Evolutionary conservation across 495 filamentous ascomycete genomes (phyloP).

Genomic region (Staphylotrichum tortipilum): DNA sequence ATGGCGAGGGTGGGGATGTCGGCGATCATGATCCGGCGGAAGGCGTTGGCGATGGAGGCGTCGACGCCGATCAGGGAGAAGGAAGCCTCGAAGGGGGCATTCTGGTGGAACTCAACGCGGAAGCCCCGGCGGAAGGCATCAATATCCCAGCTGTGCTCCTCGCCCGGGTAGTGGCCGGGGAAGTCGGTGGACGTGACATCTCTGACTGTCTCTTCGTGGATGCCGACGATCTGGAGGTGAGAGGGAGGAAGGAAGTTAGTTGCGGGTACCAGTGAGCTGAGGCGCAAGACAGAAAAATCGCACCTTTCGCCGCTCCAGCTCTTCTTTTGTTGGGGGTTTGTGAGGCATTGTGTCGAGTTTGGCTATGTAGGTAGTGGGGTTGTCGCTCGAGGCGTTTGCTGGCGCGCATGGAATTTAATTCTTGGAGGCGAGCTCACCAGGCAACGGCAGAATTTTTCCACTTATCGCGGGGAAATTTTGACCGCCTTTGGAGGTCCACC

Average conservation of each 20-base stretch:
- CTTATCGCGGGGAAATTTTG: constrained; percentile 20
- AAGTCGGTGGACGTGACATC: constrained; percentile 84
- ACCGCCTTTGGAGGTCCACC: constrained; percentile 17
- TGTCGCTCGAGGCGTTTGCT: constrained; percentile 1
- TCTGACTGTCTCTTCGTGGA: constrained; percentile 81
- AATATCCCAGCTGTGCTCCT: constrained; percentile 83
- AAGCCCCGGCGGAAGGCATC: constrained; percentile 61
- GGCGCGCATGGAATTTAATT: constrained; percentile 15
- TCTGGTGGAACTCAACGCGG: constrained; percentile 72
- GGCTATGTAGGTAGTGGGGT: constrained; percentile 14
- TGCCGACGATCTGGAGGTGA: constrained; percentile 67
- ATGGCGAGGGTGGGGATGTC: constrained; percentile 93
- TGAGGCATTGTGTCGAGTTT: constrained; percentile 31
- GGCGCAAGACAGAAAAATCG: constrained; percentile 1
- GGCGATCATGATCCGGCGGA: constrained; percentile 92
- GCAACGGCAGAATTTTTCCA: constrained; percentile 26
- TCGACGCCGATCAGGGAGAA: constrained; percentile 91
- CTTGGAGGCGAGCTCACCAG: constrained; percentile 2
- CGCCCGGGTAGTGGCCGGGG: constrained; percentile 80
- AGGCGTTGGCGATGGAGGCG: constrained; percentile 91
- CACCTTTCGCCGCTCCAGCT: constrained; percentile 36
- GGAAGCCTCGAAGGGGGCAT: constrained; percentile 60
- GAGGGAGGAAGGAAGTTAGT: too few species aligned
- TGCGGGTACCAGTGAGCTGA: not conserved
- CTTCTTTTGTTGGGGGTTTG: constrained; percentile 31